A percentile compares a stretch with the other conserved stretches of the same genome.
These are phyloP conservation scores for Berkeleyomyces rouxiae DNA, from an alignment of 2,329 filamentous ascomycete genomes.

Conservation along the genomic window DNA sequence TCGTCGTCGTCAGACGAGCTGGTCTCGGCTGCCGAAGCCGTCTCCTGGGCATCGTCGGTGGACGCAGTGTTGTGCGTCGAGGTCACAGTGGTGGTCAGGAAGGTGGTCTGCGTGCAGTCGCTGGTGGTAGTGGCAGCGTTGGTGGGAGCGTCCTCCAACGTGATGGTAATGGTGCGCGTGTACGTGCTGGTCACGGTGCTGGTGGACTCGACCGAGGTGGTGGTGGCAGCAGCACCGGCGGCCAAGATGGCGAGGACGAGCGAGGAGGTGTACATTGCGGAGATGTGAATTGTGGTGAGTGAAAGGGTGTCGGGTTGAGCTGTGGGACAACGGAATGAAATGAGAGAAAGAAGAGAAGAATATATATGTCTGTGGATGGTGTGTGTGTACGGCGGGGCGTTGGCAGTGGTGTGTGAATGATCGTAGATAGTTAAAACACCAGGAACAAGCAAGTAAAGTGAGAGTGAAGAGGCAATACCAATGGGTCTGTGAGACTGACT, in stretches of 20 bases:
- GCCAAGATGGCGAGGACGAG: not conserved
- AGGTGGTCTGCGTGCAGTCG: not conserved
- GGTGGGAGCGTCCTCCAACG: not conserved
- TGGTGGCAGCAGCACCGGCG: not conserved
- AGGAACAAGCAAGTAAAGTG: not conserved
- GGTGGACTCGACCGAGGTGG: not conserved
- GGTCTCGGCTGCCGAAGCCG: not conserved
- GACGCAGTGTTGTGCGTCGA: not conserved
- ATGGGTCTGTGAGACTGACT: too few relatives aligned
- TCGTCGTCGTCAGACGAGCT: not conserved
- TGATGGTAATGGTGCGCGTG: conserved; percentile 5
- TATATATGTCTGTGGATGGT: too few relatives aligned
- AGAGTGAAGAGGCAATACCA: not conserved
- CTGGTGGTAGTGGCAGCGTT: not conserved
- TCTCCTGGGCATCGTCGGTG: not conserved
- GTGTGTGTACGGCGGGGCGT: not conserved
- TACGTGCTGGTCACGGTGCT: conserved; percentile 6
- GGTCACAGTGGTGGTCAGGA: not conserved
- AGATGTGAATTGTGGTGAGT: not conserved
- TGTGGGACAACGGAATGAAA: not conserved
- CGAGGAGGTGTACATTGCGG: not conserved
- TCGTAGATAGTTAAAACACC: not conserved
- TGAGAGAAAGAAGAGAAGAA: not conserved
- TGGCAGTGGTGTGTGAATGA: not conserved
- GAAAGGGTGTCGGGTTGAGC: not conserved